phyloP scores from a whole-genome alignment of 805 yeast genomes.

The Jamesozyma rosinii region DNA sequence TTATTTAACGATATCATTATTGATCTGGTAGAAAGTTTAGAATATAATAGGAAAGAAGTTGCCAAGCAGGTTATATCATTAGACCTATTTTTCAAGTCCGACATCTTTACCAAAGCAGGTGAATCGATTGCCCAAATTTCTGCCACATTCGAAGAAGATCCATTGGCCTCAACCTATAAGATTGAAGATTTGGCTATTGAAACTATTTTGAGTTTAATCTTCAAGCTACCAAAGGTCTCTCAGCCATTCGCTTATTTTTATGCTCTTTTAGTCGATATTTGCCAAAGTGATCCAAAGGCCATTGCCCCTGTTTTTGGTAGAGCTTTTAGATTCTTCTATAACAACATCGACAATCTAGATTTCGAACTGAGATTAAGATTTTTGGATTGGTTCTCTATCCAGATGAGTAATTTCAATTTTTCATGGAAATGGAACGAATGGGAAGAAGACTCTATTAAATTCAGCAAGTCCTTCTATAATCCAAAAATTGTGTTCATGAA shows the following conservation, averaged over 20 bases:
- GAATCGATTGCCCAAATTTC: constrained; percentile 64
- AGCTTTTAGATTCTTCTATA: constrained; percentile 75
- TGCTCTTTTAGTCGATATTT: constrained; percentile 76
- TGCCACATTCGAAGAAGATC: constrained; percentile 34
- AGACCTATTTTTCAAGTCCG: constrained; percentile 59
- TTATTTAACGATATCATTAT: constrained; percentile 64
- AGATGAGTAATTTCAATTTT: constrained; percentile 85
- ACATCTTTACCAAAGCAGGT: constrained; percentile 63
- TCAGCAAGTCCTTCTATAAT: constrained; percentile 43
- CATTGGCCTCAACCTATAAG: constrained; percentile 64
- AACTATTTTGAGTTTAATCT: constrained; percentile 65
- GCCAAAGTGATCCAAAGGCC: constrained; percentile 68
- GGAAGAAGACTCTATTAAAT: constrained; percentile 49
- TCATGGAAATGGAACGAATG: constrained; percentile 98
- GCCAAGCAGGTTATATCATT: constrained; percentile 72
- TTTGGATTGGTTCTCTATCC: constrained; percentile 87
- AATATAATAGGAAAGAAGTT: constrained; percentile 81
- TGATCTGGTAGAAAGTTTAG: constrained; percentile 70
- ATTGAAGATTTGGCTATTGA: constrained; percentile 86
- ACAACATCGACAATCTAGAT: constrained; percentile 57
- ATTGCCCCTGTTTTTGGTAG: constrained; percentile 94
- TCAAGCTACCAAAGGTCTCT: constrained; percentile 59
- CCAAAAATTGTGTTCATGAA: constrained; percentile 67
- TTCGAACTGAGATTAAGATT: constrained; percentile 65
- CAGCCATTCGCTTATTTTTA: constrained; percentile 72